phyloP scores from a whole-genome alignment of 106 monocot species.

The Amphibolis antarctica region DNA sequence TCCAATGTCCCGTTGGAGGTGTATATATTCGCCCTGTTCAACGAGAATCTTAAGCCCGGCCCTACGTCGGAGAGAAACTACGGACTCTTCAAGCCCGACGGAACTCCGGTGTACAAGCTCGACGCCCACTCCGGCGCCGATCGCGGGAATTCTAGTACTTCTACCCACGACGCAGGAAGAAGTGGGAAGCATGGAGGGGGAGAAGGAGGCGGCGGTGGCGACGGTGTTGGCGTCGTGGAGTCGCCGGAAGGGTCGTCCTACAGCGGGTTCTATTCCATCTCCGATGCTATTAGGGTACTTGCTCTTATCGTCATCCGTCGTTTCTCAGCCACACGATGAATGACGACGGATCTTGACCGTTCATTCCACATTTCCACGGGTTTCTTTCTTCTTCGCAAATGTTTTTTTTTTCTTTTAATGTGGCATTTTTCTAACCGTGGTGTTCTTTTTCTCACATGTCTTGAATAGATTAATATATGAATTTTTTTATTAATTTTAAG shows the following conservation, averaged over 20 bases:
- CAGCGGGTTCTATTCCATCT: slow-evolving; percentile 1
- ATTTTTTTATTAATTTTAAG: too few relatives aligned
- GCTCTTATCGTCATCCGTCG: too few relatives aligned
- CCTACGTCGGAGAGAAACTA: slow-evolving; percentile 14
- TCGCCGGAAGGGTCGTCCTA: not conserved
- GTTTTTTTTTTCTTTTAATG: too few relatives aligned
- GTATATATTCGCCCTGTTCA: slow-evolving; percentile 8
- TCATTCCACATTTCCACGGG: too few relatives aligned
- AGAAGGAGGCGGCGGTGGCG: slow-evolving; percentile 3
- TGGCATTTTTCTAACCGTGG: too few relatives aligned
- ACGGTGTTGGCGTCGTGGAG: slow-evolving; percentile 23
- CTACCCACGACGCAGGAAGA: too few relatives aligned
- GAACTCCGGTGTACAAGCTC: slow-evolving; percentile 6
- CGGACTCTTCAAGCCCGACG: slow-evolving; percentile 8
- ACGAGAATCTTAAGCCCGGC: slow-evolving; percentile 14
- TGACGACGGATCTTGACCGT: too few relatives aligned
- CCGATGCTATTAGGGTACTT: slow-evolving; percentile 6
- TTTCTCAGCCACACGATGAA: too few relatives aligned
- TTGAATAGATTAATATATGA: too few relatives aligned
- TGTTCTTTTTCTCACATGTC: too few relatives aligned
- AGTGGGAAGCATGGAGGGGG: not conserved
- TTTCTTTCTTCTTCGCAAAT: too few relatives aligned
- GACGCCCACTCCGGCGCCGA: not conserved
- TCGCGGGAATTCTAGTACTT: too few relatives aligned
- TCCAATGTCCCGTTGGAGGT: not conserved